A percentile compares a stretch with the other conserved stretches of the same genome.
Conservation (phyloP, 331 rosid genomes). For the Ulmus americana region DNA sequence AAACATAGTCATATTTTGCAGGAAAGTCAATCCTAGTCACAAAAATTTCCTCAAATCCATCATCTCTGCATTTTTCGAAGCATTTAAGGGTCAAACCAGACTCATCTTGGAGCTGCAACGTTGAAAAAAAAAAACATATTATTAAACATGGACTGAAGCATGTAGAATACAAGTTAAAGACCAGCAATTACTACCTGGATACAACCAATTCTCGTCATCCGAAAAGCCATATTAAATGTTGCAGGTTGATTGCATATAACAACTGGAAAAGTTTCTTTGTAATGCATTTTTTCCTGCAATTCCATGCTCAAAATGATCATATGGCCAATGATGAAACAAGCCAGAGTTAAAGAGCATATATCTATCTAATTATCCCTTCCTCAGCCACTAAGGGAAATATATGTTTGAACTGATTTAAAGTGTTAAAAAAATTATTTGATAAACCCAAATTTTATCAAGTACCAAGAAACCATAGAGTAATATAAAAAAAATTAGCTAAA, state of each 20-base stretch:
- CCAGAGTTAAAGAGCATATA: not conserved
- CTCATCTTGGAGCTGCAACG: slow-evolving; percentile 70
- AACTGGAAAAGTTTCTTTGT: slow-evolving; percentile 64
- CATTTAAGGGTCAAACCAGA: slow-evolving; percentile 66
- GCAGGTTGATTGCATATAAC: slow-evolving; percentile 53
- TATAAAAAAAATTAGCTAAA: not conserved
- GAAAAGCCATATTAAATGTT: slow-evolving; percentile 68
- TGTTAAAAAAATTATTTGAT: not conserved
- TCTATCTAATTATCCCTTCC: not conserved
- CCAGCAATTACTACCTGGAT: slow-evolving; percentile 46
- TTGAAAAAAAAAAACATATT: not conserved
- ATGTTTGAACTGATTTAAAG: not conserved
- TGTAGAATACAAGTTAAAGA: not conserved
- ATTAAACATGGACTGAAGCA: not conserved
- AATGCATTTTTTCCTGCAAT: slow-evolving; percentile 61
- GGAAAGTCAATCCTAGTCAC: slow-evolving; percentile 79
- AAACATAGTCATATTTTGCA: slow-evolving; percentile 66
- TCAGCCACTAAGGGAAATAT: not conserved
- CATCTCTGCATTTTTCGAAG: slow-evolving; percentile 60
- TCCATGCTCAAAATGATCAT: slow-evolving; percentile 10
- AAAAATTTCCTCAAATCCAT: slow-evolving; percentile 85
- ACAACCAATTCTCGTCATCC: slow-evolving; percentile 57
- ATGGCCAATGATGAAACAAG: not conserved
- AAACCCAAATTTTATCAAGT: not conserved
- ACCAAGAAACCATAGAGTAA: not conserved